phyloP scores from a whole-genome alignment of 139 green algal genomes.

The Diplosphaera chodatii region DNA sequence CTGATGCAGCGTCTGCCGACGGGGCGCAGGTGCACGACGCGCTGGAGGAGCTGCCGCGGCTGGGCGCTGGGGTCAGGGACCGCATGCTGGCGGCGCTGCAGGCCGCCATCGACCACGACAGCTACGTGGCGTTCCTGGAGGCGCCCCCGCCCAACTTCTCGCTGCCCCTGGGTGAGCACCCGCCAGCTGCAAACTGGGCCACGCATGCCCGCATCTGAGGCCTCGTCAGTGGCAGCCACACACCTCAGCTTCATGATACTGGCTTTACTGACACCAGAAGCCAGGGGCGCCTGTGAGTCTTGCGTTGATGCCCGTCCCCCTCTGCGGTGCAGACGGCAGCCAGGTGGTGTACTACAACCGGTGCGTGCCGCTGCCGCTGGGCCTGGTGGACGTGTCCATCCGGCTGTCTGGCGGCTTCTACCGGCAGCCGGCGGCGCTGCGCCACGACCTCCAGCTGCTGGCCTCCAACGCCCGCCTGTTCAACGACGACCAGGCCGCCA shows the following conservation, averaged over 20 bases:
- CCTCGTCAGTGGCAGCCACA: too few relatives aligned
- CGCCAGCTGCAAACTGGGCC: too few relatives aligned
- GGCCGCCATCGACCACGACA: background rate
- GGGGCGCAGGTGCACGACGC: constrained; percentile 11
- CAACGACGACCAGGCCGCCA: constrained; percentile 28
- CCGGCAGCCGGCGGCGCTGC: constrained; percentile 24
- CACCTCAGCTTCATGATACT: too few relatives aligned
- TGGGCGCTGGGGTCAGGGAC: constrained; percentile 14
- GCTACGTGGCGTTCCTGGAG: constrained; percentile 5
- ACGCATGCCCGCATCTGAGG: constrained; percentile 16
- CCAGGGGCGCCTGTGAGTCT: too few relatives aligned
- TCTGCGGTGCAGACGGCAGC: background rate
- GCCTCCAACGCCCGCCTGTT: constrained; percentile 38
- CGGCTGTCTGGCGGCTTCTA: constrained; percentile 41
- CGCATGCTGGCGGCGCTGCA: constrained; percentile 9
- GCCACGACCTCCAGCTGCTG: constrained; percentile 32
- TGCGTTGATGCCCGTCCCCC: too few relatives aligned
- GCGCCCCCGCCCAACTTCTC: background rate
- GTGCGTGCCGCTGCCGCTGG: constrained; percentile 38
- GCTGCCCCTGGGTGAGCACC: background rate
- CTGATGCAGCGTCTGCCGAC: too few relatives aligned
- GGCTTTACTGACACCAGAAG: too few relatives aligned
- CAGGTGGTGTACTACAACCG: constrained; percentile 19
- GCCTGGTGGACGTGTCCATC: constrained; percentile 21
- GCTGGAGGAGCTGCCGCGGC: constrained; percentile 8